Evolutionary conservation across 2,329 filamentous ascomycete genomes (phyloP).

Genomic region (Fusarium sambucinum): DNA sequence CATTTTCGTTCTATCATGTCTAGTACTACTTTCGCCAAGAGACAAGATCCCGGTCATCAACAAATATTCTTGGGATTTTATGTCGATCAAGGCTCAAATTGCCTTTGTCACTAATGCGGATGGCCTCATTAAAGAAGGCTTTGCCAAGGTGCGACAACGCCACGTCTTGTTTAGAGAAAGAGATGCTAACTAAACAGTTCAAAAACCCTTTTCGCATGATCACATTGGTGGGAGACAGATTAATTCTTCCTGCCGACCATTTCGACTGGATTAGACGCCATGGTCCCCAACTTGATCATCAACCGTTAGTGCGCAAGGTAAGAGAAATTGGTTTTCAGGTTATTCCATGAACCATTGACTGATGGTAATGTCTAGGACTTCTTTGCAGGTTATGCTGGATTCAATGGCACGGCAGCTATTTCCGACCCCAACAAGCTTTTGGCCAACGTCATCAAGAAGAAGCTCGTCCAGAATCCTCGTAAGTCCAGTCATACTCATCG

Average conservation of each 20-base stretch:
- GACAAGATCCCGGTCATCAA: neutral
- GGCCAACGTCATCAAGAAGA: neutral
- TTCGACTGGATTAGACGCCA: neutral
- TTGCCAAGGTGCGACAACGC: neutral
- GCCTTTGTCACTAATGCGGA: neutral
- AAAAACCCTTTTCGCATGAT: neutral
- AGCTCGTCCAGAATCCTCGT: neutral
- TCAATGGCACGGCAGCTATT: neutral
- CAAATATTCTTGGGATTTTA: neutral
- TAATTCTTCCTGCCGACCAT: neutral
- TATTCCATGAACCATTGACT: neutral
- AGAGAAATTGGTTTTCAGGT: fast-evolving
- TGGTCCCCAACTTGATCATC: neutral
- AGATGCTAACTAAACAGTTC: neutral
- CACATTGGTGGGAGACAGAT: neutral
- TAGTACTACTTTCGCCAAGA: neutral
- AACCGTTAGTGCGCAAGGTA: neutral
- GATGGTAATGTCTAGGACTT: neutral
- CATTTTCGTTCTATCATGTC: neutral
- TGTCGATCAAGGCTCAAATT: neutral
- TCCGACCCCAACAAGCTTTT: neutral
- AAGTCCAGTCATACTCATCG: neutral
- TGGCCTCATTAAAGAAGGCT: neutral
- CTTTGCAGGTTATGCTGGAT: neutral
- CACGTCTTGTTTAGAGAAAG: neutral